Base-by-base conservation (phyloP, 2,329 filamentous ascomycete species). In the Stenocarpella maydis region DNA sequence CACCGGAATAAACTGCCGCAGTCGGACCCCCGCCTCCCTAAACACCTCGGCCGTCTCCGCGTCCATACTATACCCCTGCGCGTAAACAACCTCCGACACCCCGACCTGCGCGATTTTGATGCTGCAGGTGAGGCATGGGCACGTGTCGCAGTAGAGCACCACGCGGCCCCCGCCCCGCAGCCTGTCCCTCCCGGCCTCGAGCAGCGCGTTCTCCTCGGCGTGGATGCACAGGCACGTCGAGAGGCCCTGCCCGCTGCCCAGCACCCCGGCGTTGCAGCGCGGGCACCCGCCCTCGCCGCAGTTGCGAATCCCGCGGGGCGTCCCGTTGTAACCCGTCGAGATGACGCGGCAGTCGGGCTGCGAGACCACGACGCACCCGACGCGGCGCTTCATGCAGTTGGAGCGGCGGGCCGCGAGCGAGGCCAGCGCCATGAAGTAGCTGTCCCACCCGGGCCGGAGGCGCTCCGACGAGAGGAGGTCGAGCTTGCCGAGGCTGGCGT, bases 41-140 rank as follows among this genome's bases (percentile, higher is more conserved):
- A 99, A 92, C 34, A 99, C 92, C 64, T 88, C 87, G 10, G 95
- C 94, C 45, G 94, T 92, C 79, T 93, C 89, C 49, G 84, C 88
- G 77, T 99, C 96, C 91, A 99, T 98, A 78, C 95, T 95, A 79
- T 99, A 99, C 31, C 92, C 90, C 77, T 97, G 92, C 73, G 90
- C 95, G 76, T 97, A 99, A 17, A 99, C 95, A 17, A 99, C 96
- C 84, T 99, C 96, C 50, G 88, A 90, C 73, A 99, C 97, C 21
- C 96, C 96, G 9, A 98, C 94, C 82, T 99, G 96, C 26, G 94
- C 93, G 76, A 99, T 98, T 84, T 99, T 99, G 83, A 99, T 97
- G 76, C 94, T 97, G 81, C 96, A 99, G 2, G 96, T 99, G 79
- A 99, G 84, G 78, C 96, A 99, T 4, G 96, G 96, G 80, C 96